phyloP scores from a whole-genome alignment of 306 rosid genomes.

The Argentina anserina region DNA sequence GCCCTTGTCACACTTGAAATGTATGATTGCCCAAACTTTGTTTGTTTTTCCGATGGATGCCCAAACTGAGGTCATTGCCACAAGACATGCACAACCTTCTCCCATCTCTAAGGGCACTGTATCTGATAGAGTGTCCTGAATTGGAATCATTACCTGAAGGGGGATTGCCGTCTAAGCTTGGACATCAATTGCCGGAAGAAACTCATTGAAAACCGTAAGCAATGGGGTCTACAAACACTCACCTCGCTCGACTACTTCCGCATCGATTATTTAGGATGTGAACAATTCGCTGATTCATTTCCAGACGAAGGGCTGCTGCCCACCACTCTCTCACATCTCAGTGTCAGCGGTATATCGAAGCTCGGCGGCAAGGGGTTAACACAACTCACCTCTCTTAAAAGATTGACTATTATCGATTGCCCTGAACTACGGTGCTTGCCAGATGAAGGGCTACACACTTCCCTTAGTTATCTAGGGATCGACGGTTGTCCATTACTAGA shows the following conservation, averaged over 20 bases:
- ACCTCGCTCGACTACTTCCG: fast-evolving
- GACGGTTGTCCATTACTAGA: neutral
- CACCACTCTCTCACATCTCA: neutral
- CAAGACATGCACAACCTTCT: constrained; percentile 2
- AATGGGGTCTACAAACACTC: constrained; percentile 23
- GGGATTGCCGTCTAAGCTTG: constrained; percentile 15
- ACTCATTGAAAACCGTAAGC: neutral
- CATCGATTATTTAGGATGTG: neutral
- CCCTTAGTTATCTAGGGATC: neutral
- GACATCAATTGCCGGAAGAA: fast-evolving
- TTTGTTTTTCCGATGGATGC: neutral
- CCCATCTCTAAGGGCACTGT: constrained; percentile 25
- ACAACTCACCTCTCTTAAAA: constrained; percentile 4
- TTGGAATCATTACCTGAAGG: constrained; percentile 18
- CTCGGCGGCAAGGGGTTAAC: constrained; percentile 23
- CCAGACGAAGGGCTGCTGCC: constrained; percentile 27
- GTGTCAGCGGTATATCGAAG: fast-evolving
- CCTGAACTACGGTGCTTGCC: constrained; percentile 22
- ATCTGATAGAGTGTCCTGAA: constrained; percentile 16
- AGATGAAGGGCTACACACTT: constrained; percentile 21
- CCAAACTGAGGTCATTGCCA: neutral
- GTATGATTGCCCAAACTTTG: fast-evolving
- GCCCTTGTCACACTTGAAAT: neutral
- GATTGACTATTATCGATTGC: fast-evolving
- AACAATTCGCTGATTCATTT: constrained; percentile 7